A percentile compares a stretch with the other conserved stretches of the same genome.
Evolutionary conservation across 805 yeast species (phyloP).

Genomic region (Starmerella bacillaris): DNA sequence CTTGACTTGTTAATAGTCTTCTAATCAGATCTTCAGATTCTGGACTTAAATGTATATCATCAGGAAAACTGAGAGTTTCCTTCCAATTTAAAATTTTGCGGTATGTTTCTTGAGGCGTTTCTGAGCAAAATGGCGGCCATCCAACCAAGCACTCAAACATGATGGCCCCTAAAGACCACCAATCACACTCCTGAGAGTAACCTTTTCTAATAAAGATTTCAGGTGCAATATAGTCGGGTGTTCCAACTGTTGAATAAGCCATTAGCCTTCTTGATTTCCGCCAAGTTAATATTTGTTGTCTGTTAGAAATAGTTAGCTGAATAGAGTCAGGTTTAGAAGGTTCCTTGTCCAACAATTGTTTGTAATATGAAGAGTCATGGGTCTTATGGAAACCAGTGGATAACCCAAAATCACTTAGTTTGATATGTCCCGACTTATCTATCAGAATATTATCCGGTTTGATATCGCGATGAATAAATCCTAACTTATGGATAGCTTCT

Average conservation of each 20-base stretch:
- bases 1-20: constrained; percentile 57
- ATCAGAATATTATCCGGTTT: constrained; percentile 91
- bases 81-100: constrained; percentile 82
- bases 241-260: constrained; percentile 94
- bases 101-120: constrained; percentile 86
- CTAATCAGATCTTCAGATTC: constrained; percentile 79
- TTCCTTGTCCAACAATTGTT: constrained; percentile 53
- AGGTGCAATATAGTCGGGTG: constrained; percentile 93
- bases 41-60: constrained; percentile 72
- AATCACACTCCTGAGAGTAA: constrained; percentile 90
- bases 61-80: constrained; percentile 74
- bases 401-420: constrained; percentile 57
- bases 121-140: constrained; percentile 95
- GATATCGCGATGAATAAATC: constrained; percentile 90
- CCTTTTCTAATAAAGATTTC: constrained; percentile 87
- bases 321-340: constrained; percentile 52
- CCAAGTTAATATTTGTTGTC: constrained; percentile 94
- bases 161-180: constrained; percentile 96
- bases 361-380: constrained; percentile 74
- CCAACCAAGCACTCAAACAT: constrained; percentile 94
- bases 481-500: constrained; percentile 81
- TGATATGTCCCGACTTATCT: constrained; percentile 58
- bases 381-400: constrained; percentile 90
- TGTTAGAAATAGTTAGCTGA: constrained; percentile 82
- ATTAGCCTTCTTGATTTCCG: constrained; percentile 73